These are phyloP conservation scores for Omphalotus guepiniiformis DNA, from an alignment of 768 basidiomycete species.

Conservation along the genomic window DNA sequence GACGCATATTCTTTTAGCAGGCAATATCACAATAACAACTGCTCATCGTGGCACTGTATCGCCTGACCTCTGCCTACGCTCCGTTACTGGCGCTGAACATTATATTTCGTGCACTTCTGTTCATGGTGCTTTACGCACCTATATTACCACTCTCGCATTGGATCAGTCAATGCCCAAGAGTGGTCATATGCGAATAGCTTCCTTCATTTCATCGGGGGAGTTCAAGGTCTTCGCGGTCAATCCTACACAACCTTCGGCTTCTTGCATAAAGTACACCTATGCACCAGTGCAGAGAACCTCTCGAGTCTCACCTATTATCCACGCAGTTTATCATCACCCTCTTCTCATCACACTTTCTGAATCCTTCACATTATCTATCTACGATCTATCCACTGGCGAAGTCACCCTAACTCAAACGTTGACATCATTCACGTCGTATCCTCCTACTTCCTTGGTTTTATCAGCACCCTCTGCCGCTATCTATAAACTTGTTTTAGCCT, in stretches of 20 bases:
- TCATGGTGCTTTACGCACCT: conserved; percentile 23
- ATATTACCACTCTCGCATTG: conserved; percentile 63
- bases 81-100: conserved; percentile 29
- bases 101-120: conserved; percentile 42
- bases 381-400: conserved; percentile 54
- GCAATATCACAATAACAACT: conserved; percentile 55
- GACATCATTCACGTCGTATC: conserved; percentile 73
- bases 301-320: conserved; percentile 46
- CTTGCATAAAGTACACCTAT: conserved; percentile 45
- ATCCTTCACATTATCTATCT: conserved; percentile 66
- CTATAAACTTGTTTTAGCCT: conserved; percentile 74
- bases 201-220: conserved; percentile 67
- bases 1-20: conserved; percentile 54
- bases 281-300: conserved; percentile 36
- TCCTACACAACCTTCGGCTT: conserved; percentile 36
- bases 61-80: conserved; percentile 36
- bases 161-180: conserved; percentile 66
- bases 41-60: conserved; percentile 34
- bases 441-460: conserved; percentile 77
- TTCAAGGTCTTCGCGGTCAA: conserved; percentile 57
- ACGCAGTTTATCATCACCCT: conserved; percentile 75
- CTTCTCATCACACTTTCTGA: conserved; percentile 69
- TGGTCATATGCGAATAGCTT: conserved; percentile 42
- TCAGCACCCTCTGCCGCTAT: conserved; percentile 52
- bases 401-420: conserved; percentile 62